Base-by-base conservation (phyloP, 495 filamentous ascomycete genomes). In the Aspergillus conjunctus region DNA sequence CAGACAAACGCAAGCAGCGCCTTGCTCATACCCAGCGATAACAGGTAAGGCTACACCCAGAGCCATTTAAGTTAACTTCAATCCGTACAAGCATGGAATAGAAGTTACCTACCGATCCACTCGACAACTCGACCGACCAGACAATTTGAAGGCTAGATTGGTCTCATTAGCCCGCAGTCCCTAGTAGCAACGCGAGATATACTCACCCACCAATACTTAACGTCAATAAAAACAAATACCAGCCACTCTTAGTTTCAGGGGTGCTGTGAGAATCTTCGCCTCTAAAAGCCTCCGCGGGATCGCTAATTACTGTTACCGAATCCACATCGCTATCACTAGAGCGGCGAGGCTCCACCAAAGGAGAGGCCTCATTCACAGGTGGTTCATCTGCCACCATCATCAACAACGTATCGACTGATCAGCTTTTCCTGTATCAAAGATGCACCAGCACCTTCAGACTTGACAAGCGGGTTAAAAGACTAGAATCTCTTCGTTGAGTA, bases 101-200 rank as follows among this genome's bases (percentile, higher is more conserved):
- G 7, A n/a, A 20, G 17, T 52, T 22, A 72, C 84, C 58, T 73
- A 85, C 83, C 43, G 92, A 93, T 63, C 91, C 91, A 76, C 93
- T 89, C 51, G 91, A 93, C 54, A 93, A 75, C 70, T 96, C 92
- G 43, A 94, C 91, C 8, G 91, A 89, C 93, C 93, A 97, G n/a
- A 91, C 91, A 68, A 97, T 87, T 72, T 96, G 92, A 60, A 97
- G 79, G 26, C 91, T 85, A 56, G 17, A 44, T 17, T 2, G 26
- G 5, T 5, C 32, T 50, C 32, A 22, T 62, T 39, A 61, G 50
- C 41, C n/a, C 12, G 44, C 44, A 39, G 10, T 4, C 17, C 26
- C 52, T 9, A 37, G 30, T 34, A 33, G 30, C 12, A 31, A 9
- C 12, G n/a, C 11, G n/a, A 4, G 20, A 53, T 51, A 33, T 44